These are phyloP conservation scores for Hypsizygus marmoreus DNA, from an alignment of 768 basidiomycete genomes.

Conservation along the genomic window DNA sequence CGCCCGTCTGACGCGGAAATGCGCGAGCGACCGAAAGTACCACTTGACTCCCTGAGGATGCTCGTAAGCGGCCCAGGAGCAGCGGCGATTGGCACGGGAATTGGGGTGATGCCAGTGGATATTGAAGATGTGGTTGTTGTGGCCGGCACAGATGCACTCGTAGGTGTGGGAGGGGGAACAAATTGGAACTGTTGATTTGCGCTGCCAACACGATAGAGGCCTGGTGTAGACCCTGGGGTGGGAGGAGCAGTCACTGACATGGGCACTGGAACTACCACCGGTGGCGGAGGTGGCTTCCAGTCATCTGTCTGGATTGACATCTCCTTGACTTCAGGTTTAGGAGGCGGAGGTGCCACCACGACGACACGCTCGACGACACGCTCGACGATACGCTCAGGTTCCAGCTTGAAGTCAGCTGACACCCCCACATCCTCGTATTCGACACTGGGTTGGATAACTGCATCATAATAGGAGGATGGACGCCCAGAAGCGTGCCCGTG, in stretches of 20 bases:
- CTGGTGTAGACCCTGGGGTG: slow-evolving; percentile 30
- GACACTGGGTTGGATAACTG: slow-evolving; percentile 26
- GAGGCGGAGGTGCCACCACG: slow-evolving; percentile 33
- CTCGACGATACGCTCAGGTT: slow-evolving; percentile 39
- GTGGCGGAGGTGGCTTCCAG: slow-evolving; percentile 53
- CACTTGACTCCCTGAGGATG: slow-evolving; percentile 52
- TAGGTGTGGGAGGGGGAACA: slow-evolving; percentile 53
- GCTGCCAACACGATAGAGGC: slow-evolving; percentile 57
- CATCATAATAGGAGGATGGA: slow-evolving; percentile 37
- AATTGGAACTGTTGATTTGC: slow-evolving; percentile 64
- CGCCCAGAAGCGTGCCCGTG: slow-evolving; percentile 28
- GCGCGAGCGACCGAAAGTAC: slow-evolving; percentile 53
- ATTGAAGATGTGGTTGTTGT: slow-evolving; percentile 27
- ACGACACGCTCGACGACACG: slow-evolving; percentile 16
- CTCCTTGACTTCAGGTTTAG: slow-evolving; percentile 70
- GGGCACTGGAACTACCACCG: slow-evolving; percentile 33
- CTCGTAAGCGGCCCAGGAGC: slow-evolving; percentile 32
- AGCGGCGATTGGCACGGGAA: slow-evolving; percentile 41
- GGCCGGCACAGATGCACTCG: slow-evolving; percentile 19
- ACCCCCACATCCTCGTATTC: slow-evolving; percentile 57
- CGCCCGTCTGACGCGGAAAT: slow-evolving; percentile 61
- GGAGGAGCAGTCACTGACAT: slow-evolving; percentile 32
- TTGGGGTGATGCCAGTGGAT: slow-evolving; percentile 31
- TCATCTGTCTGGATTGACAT: slow-evolving; percentile 82
- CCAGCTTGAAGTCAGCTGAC: slow-evolving; percentile 37